A percentile compares a stretch with the other conserved stretches of the same genome.
Evolutionary conservation across 2,329 filamentous ascomycete species (phyloP).

Genomic region (Phyllosticta paracitricarpa): DNA sequence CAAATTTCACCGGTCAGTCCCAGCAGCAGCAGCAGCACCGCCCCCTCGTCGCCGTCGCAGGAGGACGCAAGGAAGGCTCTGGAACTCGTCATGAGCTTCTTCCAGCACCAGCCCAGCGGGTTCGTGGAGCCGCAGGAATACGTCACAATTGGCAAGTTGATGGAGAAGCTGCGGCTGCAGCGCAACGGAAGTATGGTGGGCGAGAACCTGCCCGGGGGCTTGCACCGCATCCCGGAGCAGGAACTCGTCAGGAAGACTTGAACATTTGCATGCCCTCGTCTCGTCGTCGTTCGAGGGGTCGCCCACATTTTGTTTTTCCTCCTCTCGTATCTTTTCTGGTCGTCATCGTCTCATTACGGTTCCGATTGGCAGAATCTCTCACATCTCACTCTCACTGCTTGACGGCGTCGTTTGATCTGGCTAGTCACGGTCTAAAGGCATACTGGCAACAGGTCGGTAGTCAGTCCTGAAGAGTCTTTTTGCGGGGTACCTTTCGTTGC

Average conservation of each 20-base stretch:
- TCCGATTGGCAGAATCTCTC: background rate
- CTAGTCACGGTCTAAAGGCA: background rate
- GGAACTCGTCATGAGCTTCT: conserved; percentile 71
- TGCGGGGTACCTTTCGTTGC: background rate
- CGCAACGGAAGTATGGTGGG: conserved; percentile 28
- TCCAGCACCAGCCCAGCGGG: conserved; percentile 59
- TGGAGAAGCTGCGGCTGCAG: conserved; percentile 72
- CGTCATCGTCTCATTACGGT: background rate
- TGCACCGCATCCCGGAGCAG: conserved; percentile 26
- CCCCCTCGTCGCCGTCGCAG: conserved; percentile 56
- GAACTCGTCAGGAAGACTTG: conserved; percentile 6
- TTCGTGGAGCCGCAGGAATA: conserved; percentile 71
- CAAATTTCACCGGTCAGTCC: conserved; percentile 12
- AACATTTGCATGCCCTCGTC: background rate
- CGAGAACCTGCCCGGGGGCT: conserved; percentile 22
- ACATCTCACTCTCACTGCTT: background rate
- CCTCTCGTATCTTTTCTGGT: background rate
- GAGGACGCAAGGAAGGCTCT: conserved; percentile 79
- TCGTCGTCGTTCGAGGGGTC: background rate
- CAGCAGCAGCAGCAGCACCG: conserved; percentile 27
- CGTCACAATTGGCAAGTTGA: conserved; percentile 66
- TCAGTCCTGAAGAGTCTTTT: background rate
- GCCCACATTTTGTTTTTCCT: background rate
- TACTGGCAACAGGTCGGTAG: background rate
- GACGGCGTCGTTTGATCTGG: background rate